These are phyloP conservation scores for Heterobasidion irregulare DNA, from an alignment of 1,284 basidiomycete species.

Conservation along the genomic window DNA sequence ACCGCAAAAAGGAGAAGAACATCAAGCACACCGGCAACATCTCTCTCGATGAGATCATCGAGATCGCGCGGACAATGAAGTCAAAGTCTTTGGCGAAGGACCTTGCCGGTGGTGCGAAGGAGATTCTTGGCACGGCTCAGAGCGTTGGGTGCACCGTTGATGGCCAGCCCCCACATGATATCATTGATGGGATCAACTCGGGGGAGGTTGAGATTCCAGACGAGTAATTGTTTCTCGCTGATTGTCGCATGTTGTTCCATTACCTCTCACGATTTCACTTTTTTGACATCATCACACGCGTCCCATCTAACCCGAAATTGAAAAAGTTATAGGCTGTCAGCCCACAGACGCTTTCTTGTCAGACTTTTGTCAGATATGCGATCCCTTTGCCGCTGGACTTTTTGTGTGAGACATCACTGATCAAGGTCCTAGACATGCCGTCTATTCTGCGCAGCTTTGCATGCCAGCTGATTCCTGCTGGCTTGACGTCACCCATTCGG, in stretches of 20 bases:
- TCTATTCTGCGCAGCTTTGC: too few species aligned
- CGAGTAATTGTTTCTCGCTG: conserved; percentile 53
- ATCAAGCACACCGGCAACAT: conserved; percentile 98
- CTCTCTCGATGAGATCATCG: conserved; percentile 89
- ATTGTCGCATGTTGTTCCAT: conserved; percentile 13
- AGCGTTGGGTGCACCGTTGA: conserved; percentile 95
- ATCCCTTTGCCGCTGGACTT: too few species aligned
- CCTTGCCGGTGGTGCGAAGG: conserved; percentile 87
- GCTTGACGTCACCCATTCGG: too few species aligned
- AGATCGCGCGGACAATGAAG: conserved; percentile 96
- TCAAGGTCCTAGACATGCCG: too few species aligned
- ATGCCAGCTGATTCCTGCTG: too few species aligned
- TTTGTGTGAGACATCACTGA: too few species aligned
- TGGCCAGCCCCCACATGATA: conserved; percentile 87
- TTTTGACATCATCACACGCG: not conserved
- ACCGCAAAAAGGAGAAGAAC: conserved; percentile 99
- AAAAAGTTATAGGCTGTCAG: too few species aligned
- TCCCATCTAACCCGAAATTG: not conserved
- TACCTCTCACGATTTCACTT: conserved; percentile 1
- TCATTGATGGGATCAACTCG: conserved; percentile 94
- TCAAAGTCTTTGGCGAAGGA: conserved; percentile 93
- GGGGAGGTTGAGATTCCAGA: conserved; percentile 94
- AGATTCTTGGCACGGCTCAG: conserved; percentile 92
- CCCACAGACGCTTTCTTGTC: too few species aligned
- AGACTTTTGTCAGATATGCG: too few species aligned